Evolutionary conservation across 2,329 filamentous ascomycete species (phyloP).

Genomic region (Metarhizium humberi): DNA sequence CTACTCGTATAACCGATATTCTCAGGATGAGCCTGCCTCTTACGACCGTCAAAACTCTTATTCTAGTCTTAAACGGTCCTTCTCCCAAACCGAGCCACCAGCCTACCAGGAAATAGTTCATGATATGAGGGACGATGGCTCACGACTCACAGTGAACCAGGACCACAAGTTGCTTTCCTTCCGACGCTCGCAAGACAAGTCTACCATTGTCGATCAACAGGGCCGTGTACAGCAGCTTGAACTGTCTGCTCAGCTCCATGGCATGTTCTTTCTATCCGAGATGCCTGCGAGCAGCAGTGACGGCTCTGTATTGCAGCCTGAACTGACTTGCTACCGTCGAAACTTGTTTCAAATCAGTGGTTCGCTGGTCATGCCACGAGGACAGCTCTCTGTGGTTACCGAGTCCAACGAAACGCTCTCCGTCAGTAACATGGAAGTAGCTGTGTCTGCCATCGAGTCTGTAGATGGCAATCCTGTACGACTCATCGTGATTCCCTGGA

Average conservation of each 20-base stretch:
- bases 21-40: constrained; percentile 43
- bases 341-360: constrained; percentile 96
- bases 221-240: constrained; percentile 53
- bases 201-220: constrained; percentile 50
- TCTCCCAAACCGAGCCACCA: constrained; percentile 44
- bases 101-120: constrained; percentile 53
- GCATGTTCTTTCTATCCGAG: constrained; percentile 84
- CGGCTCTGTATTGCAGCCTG: constrained; percentile 55
- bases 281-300: constrained; percentile 57
- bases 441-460: constrained; percentile 87
- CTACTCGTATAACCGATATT: constrained; percentile 45
- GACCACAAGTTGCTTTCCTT: constrained; percentile 54
- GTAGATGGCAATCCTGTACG: constrained; percentile 88
- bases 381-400: constrained; percentile 69
- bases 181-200: constrained; percentile 47
- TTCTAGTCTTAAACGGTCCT: constrained; percentile 47
- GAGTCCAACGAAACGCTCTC: constrained; percentile 78
- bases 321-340: constrained; percentile 89
- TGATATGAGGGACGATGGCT: constrained; percentile 48
- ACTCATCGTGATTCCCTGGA: constrained; percentile 96
- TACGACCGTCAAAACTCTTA: constrained; percentile 46
- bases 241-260: constrained; percentile 65
- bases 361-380: constrained; percentile 70
- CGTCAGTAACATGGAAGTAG: constrained; percentile 74
- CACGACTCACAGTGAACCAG: constrained; percentile 47